Conservation (phyloP, 768 basidiomycete genomes). For the Neoboletus magnificus region DNA sequence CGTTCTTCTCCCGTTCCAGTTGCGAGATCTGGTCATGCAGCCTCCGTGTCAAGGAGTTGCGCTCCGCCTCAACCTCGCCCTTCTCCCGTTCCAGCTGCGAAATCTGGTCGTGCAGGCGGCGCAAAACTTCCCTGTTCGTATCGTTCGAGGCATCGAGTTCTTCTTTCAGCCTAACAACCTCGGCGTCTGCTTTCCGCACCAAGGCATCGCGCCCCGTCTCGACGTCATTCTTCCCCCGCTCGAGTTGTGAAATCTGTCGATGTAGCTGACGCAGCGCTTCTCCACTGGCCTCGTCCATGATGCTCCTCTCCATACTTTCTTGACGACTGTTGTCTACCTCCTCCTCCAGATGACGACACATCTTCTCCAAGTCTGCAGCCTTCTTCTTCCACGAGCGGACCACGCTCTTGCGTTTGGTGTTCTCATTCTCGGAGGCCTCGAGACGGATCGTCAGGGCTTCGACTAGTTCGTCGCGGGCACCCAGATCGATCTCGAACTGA, state of each 20-base stretch:
- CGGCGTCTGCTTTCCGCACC: conserved; percentile 1
- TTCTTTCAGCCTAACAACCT: background rate
- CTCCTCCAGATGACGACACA: conserved; percentile 70
- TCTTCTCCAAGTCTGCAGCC: conserved; percentile 67
- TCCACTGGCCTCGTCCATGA: conserved; percentile 82
- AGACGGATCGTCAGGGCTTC: conserved; percentile 55
- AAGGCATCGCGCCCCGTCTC: conserved; percentile 44
- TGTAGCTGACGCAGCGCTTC: conserved; percentile 80
- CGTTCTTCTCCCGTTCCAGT: background rate
- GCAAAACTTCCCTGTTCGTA: background rate
- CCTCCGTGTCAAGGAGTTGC: conserved; percentile 34
- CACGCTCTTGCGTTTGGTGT: conserved; percentile 51
- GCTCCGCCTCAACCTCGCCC: conserved; percentile 43
- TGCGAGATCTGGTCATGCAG: background rate
- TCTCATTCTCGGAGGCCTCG: conserved; percentile 56
- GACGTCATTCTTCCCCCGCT: conserved; percentile 58
- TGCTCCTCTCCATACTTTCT: conserved; percentile 74
- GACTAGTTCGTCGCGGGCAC: conserved; percentile 70
- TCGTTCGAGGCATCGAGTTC: background rate
- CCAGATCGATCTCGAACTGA: conserved; percentile 74
- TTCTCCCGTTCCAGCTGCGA: background rate
- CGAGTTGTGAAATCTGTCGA: conserved; percentile 70
- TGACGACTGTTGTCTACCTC: conserved; percentile 83
- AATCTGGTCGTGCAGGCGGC: background rate
- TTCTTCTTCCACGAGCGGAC: conserved; percentile 72